Evolutionary conservation across 1,284 basidiomycete genomes (phyloP).

Genomic region (Trichosporon ovoides): DNA sequence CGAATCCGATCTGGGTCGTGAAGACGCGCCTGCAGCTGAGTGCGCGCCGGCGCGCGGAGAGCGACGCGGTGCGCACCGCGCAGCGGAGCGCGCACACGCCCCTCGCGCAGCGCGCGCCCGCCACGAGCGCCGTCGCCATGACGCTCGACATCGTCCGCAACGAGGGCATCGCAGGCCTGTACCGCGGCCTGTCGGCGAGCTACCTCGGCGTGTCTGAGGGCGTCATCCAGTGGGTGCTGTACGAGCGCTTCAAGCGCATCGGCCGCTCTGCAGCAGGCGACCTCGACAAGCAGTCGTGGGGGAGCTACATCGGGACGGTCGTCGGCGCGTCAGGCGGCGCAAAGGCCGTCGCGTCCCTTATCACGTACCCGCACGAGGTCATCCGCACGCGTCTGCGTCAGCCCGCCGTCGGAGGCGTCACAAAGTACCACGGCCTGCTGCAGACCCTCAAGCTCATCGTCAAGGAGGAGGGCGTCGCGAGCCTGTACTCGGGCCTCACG

Average conservation of each 20-base stretch:
- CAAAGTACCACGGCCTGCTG: slow-evolving; percentile 76
- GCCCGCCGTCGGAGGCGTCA: slow-evolving; percentile 57
- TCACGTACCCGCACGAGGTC: slow-evolving; percentile 97
- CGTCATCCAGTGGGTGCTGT: slow-evolving; percentile 96
- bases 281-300: slow-evolving; percentile 39
- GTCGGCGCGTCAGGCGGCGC: slow-evolving; percentile 86
- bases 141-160: slow-evolving; percentile 68
- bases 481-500: slow-evolving; percentile 85
- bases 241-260: slow-evolving; percentile 58
- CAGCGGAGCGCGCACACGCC: slow-evolving; percentile 1
- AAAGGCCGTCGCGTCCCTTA: slow-evolving; percentile 85
- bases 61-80: slow-evolving; percentile 2
- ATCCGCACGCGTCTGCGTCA: slow-evolving; percentile 88
- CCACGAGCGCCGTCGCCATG: slow-evolving; percentile 46
- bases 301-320: slow-evolving; percentile 61
- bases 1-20: slow-evolving; percentile 98
- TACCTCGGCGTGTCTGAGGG: slow-evolving; percentile 95
- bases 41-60: slow-evolving; percentile 29
- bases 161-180: slow-evolving; percentile 84
- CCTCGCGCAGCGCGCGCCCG: slow-evolving; percentile 16
- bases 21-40: slow-evolving; percentile 81
- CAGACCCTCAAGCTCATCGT: slow-evolving; percentile 83
- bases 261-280: slow-evolving; percentile 21
- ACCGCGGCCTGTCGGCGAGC: slow-evolving; percentile 89
- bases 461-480: slow-evolving; percentile 68